These are phyloP conservation scores for Teunomyces tritomae DNA, from an alignment of 805 yeast species.

Conservation along the genomic window DNA sequence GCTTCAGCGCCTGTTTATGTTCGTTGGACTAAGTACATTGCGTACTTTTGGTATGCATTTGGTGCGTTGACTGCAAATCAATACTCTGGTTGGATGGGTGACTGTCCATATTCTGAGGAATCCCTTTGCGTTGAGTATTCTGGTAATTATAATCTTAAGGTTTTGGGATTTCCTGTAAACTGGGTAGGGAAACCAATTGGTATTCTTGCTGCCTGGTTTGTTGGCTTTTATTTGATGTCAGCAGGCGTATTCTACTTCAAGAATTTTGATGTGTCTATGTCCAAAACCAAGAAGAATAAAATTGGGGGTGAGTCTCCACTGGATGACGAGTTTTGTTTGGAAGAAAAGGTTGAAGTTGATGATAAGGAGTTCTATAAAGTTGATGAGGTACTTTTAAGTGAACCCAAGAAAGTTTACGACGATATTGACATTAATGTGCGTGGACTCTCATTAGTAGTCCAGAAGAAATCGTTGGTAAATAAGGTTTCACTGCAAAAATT, in stretches of 20 bases:
- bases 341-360: constrained; percentile 1
- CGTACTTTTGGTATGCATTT: constrained; percentile 76
- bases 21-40: constrained; percentile 76
- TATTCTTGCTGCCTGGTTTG: constrained; percentile 17
- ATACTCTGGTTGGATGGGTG: constrained; percentile 59
- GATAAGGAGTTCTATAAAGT: neutral
- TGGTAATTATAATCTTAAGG: constrained; percentile 18
- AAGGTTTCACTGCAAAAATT: constrained; percentile 8
- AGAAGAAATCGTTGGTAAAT: constrained; percentile 7
- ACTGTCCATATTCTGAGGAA: constrained; percentile 39
- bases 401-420: neutral
- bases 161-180: constrained; percentile 21
- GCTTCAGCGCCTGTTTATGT: constrained; percentile 78
- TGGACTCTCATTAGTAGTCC: neutral
- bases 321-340: constrained; percentile 11
- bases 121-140: constrained; percentile 18
- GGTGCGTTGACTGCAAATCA: constrained; percentile 67
- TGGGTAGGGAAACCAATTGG: constrained; percentile 25
- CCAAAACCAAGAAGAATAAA: constrained; percentile 19
- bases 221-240: constrained; percentile 17
- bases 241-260: constrained; percentile 13
- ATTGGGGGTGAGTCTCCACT: constrained; percentile 15
- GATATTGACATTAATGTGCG: neutral
- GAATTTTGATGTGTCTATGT: constrained; percentile 22
- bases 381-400: neutral